Conservation (phyloP, 2,329 filamentous ascomycete species). For the Alternaria longipes region DNA sequence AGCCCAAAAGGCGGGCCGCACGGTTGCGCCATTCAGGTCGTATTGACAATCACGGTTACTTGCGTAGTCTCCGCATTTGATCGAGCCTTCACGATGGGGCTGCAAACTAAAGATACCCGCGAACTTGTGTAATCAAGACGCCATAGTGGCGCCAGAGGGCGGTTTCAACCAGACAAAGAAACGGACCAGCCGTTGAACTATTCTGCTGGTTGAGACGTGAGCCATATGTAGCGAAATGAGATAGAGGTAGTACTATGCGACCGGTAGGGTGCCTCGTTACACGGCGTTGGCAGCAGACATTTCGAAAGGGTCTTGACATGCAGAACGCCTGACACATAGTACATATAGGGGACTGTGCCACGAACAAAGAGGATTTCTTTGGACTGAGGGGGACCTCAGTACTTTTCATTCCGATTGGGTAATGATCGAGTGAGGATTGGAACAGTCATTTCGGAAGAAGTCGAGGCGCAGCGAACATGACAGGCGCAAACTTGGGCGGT, state of each 20-base stretch:
- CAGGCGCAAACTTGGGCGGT: constrained; percentile 4
- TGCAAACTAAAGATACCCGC: not conserved
- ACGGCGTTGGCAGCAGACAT: constrained; percentile 35
- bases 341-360: constrained; percentile 5
- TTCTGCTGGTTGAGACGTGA: constrained; percentile 1
- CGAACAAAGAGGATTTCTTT: constrained; percentile 19
- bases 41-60: constrained; percentile 20
- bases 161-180: constrained; percentile 15
- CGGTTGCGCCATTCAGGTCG: constrained; percentile 13
- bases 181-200: constrained; percentile 1
- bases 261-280: constrained; percentile 35
- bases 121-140: not conserved
- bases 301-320: constrained; percentile 44
- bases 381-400: not conserved
- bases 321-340: constrained; percentile 24
- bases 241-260: constrained; percentile 19
- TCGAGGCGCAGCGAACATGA: constrained; percentile 9
- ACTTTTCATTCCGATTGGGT: not conserved
- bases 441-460: constrained; percentile 4
- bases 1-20: constrained; percentile 14
- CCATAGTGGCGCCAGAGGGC: constrained; percentile 20
- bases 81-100: not conserved
- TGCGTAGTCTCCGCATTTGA: constrained; percentile 5
- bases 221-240: constrained; percentile 17
- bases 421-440: not conserved